Evolutionary conservation across 306 rosid genomes (phyloP), one percentile per base, ranked within the genome.

Genomic region (Prosopis cineraria): DNA sequence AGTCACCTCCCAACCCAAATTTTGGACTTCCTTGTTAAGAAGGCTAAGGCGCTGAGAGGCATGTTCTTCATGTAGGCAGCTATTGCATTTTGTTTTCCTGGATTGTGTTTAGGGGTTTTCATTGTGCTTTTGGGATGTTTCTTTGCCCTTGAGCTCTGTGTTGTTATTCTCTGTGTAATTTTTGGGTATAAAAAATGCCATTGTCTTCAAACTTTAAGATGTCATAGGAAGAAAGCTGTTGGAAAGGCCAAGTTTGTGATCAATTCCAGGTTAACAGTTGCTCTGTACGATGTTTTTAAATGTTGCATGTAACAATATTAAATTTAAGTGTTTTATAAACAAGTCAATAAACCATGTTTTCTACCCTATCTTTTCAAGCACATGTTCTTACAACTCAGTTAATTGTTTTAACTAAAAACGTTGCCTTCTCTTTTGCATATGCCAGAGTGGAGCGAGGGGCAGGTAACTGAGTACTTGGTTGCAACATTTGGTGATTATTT

Each of bases 371-470:
- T 48, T 48, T 48, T 24, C 24, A 17, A 48, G 56, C 56, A 48
- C 25, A 27, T 50, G 45, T 52, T 71, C 50, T 80, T 70, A 59
- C 36, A 14, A 72, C 41, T 60, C 22, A 22, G 33, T 77, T 71
- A 63, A 62, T 40, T 52, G 58, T 76, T 72, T 36, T 37, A 55
- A 33, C 68, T 27, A 36, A 25, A 31, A 66, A 30, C 0, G 19
- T 72, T 0, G 11, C 7, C 41, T 73, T 66, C 30, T 67, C 29
- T 62, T 81, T 30, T 76, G 64, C 68, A 78, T 81, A 50, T 83
- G 73, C 73, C 93, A 93, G 98, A 91, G 76, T 95, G 98, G 98
- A 85, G 85, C 10, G 97, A 93, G 80, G 98, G 96, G 56, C 97
- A 86, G 76, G 90, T 95, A 64, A 95, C 98, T 3, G 98, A 92